Percentiles rank a stretch among this genome's conserved stretches.
These are phyloP conservation scores for Dipodascopsis uninucleata DNA, from an alignment of 805 yeast genomes.

Conservation along the genomic window DNA sequence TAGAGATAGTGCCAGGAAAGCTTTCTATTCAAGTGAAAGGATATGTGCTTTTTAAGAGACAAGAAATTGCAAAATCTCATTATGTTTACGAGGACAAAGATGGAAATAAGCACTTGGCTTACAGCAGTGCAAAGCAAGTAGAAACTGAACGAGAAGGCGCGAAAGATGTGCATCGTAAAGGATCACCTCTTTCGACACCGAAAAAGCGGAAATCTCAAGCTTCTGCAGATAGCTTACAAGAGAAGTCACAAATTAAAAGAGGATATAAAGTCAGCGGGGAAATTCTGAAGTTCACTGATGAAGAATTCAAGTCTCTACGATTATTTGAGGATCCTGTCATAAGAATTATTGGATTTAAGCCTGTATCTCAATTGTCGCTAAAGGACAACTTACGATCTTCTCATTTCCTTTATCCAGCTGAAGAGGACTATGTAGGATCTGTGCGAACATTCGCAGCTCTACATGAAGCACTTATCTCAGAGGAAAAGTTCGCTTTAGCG, in stretches of 20 bases:
- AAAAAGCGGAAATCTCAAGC: constrained; percentile 39
- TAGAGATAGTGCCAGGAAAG: constrained; percentile 48
- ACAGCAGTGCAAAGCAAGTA: constrained; percentile 7
- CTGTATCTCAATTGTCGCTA: constrained; percentile 42
- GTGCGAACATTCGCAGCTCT: constrained; percentile 62
- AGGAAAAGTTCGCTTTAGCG: constrained; percentile 57
- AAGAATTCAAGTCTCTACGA: constrained; percentile 39
- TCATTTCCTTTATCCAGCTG: constrained; percentile 64
- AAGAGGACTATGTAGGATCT: constrained; percentile 58
- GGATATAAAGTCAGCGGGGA: constrained; percentile 50
- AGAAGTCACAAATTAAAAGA: constrained; percentile 36
- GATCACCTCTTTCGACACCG: background rate
- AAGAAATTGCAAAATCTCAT: constrained; percentile 48
- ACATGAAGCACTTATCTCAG: constrained; percentile 53
- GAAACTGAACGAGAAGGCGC: background rate
- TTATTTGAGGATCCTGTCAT: constrained; percentile 48
- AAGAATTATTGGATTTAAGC: constrained; percentile 65
- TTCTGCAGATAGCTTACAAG: constrained; percentile 42
- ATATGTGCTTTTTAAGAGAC: constrained; percentile 57
- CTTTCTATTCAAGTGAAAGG: constrained; percentile 69
- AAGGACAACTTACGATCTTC: constrained; percentile 54
- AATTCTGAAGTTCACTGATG: constrained; percentile 40
- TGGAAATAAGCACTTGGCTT: background rate
- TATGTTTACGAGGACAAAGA: constrained; percentile 48
- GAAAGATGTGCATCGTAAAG: background rate